Evolutionary conservation across 1,284 basidiomycete species (phyloP).

Genomic region (Anthracocystis setariae): DNA sequence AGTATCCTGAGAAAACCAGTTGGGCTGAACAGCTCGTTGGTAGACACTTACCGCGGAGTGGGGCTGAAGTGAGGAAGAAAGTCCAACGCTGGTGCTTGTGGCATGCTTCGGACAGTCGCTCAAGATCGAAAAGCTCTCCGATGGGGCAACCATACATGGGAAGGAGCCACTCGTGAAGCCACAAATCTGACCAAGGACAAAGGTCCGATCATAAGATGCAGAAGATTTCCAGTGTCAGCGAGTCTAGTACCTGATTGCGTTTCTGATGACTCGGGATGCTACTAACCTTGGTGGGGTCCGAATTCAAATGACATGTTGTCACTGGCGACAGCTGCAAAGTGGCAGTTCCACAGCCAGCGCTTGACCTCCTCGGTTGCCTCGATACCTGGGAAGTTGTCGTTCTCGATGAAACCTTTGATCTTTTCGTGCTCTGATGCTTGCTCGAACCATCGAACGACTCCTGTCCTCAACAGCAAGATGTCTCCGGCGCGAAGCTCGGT

Average conservation of each 20-base stretch:
- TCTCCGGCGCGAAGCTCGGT: constrained; percentile 25
- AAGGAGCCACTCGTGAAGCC: constrained; percentile 45
- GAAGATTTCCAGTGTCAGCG: too few relatives aligned
- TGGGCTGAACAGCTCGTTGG: neutral
- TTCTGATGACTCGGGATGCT: too few relatives aligned
- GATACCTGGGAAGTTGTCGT: constrained; percentile 42
- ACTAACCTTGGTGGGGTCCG: constrained; percentile 40
- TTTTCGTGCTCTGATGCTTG: constrained; percentile 23
- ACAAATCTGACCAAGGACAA: constrained; percentile 18
- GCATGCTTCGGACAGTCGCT: constrained; percentile 30
- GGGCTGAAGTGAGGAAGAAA: constrained; percentile 51
- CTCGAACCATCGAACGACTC: constrained; percentile 45
- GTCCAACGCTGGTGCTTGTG: constrained; percentile 41
- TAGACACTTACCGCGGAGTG: constrained; percentile 26
- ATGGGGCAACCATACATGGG: constrained; percentile 48
- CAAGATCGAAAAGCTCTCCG: constrained; percentile 47
- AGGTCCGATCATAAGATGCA: neutral
- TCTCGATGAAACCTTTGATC: constrained; percentile 34
- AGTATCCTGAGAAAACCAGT: neutral
- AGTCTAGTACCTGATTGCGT: too few relatives aligned
- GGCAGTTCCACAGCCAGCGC: constrained; percentile 39
- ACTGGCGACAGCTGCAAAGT: constrained; percentile 44
- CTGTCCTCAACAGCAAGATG: constrained; percentile 34
- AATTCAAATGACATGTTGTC: constrained; percentile 46
- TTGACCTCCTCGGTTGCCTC: constrained; percentile 44